Conservation (phyloP, 2,329 filamentous ascomycete genomes). For the Beauveria sp. region DNA sequence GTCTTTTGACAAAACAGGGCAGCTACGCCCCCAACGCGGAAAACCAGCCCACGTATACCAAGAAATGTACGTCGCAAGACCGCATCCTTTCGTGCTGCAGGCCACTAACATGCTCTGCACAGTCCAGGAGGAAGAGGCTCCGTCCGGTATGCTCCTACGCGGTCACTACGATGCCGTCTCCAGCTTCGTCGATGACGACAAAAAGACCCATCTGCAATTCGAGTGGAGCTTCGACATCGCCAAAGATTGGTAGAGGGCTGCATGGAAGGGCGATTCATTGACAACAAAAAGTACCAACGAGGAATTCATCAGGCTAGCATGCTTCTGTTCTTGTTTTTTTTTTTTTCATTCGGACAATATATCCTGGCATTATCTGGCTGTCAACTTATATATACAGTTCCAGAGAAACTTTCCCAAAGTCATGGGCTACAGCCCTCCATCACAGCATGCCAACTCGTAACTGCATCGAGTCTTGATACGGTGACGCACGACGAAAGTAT, state of each 20-base stretch:
- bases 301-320: background rate
- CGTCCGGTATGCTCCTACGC: constrained; percentile 80
- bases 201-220: constrained; percentile 82
- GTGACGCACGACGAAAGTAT: background rate
- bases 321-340: constrained; percentile 1
- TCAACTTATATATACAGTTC: background rate
- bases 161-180: constrained; percentile 86
- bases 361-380: constrained; percentile 1
- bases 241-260: constrained; percentile 75
- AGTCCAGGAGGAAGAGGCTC: constrained; percentile 91
- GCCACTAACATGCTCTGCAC: constrained; percentile 9
- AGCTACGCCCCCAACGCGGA: constrained; percentile 91
- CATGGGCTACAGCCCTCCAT: background rate
- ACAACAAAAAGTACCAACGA: background rate
- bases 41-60: constrained; percentile 76
- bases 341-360: background rate
- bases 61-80: constrained; percentile 64
- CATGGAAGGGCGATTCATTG: background rate
- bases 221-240: constrained; percentile 95
- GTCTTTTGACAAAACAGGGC: constrained; percentile 45
- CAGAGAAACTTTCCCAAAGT: background rate
- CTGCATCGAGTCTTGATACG: background rate
- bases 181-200: constrained; percentile 92
- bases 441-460: background rate
- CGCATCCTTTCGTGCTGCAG: background rate